Evolutionary conservation across 1,139 yeast genomes (phyloP).

Genomic region (Zhuliangozyma blackwelliae): DNA sequence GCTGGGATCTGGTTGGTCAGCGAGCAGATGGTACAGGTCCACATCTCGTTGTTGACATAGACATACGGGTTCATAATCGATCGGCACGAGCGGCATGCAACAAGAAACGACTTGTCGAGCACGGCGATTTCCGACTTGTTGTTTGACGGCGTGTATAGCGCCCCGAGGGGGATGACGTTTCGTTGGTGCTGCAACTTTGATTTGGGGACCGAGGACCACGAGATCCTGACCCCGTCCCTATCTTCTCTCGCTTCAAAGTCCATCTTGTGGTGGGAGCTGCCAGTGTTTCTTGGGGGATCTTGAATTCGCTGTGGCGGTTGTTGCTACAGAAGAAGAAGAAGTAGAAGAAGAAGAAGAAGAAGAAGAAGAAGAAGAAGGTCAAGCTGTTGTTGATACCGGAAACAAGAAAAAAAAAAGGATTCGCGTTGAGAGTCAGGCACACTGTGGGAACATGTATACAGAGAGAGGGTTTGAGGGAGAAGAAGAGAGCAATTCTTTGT

Average conservation of each 20-base stretch:
- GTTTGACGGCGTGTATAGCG: slow-evolving; percentile 65
- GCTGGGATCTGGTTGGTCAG: slow-evolving; percentile 44
- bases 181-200: slow-evolving; percentile 56
- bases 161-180: slow-evolving; percentile 58
- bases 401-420: too few species aligned
- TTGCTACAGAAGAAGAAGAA: too few species aligned
- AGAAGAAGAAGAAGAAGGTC: too few species aligned
- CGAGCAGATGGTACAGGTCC: slow-evolving; percentile 66
- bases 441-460: too few species aligned
- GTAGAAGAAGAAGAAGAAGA: too few species aligned
- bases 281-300: too few species aligned
- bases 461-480: too few species aligned
- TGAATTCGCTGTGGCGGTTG: too few species aligned
- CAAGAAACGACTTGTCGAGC: slow-evolving; percentile 22
- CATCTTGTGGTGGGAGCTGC: slow-evolving; percentile 4
- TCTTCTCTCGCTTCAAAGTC: slow-evolving; percentile 81
- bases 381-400: too few species aligned
- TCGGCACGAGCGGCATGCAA: slow-evolving; percentile 55
- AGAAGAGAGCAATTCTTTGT: too few species aligned
- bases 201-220: slow-evolving; percentile 82
- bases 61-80: slow-evolving; percentile 59
- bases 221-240: slow-evolving; percentile 78
- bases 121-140: slow-evolving; percentile 41
- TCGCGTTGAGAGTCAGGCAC: too few species aligned
- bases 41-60: slow-evolving; percentile 34